phyloP scores from a whole-genome alignment of 495 filamentous ascomycete species.

The Trichocladium uniseriatum region DNA sequence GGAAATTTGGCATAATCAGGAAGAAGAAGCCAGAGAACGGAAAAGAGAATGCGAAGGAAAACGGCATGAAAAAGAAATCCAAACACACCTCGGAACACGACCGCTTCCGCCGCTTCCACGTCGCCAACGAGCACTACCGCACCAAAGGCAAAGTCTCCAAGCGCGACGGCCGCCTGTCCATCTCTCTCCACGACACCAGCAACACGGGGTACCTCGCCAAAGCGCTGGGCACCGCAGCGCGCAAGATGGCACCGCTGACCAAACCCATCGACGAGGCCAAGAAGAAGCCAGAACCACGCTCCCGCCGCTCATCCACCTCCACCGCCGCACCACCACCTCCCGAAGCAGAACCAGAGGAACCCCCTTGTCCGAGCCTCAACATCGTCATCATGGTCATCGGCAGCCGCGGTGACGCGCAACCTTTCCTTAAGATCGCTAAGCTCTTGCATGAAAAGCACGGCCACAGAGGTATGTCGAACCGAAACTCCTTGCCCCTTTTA shows the following conservation, averaged over 20 bases:
- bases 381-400: conserved; percentile 76
- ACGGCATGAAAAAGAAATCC: conserved; percentile 5
- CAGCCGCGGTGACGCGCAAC: conserved; percentile 70
- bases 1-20: neutral
- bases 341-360: too few relatives aligned
- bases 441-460: conserved; percentile 51
- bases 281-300: neutral
- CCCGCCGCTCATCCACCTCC: neutral
- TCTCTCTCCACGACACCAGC: conserved; percentile 58
- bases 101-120: conserved; percentile 37
- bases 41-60: neutral
- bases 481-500: too few relatives aligned
- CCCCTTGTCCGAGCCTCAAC: conserved; percentile 39
- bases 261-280: conserved; percentile 5
- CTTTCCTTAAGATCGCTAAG: conserved; percentile 61
- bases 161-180: conserved; percentile 59
- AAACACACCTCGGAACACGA: conserved; percentile 16
- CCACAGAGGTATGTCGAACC: too few relatives aligned
- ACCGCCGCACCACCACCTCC: neutral
- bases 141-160: conserved; percentile 58
- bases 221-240: conserved; percentile 51
- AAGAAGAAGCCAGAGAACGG: neutral
- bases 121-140: conserved; percentile 55
- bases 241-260: conserved; percentile 24
- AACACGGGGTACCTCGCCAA: conserved; percentile 60